These are phyloP conservation scores for Gossypium trilobum DNA, from an alignment of 441 rosid genomes.

Conservation along the genomic window DNA sequence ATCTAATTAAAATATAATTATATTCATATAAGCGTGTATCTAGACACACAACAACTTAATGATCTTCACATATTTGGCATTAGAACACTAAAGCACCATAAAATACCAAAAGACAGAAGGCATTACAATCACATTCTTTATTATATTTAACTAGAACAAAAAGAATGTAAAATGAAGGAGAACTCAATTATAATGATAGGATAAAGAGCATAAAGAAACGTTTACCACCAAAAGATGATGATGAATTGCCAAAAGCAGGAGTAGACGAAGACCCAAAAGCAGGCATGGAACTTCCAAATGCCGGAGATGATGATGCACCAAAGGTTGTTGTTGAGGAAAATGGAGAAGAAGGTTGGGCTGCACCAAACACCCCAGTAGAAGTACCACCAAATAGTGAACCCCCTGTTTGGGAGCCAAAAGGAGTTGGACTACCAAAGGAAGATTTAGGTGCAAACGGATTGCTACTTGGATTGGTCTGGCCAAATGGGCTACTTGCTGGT, in stretches of 20 bases:
- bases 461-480: slow-evolving; percentile 53
- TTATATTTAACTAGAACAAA: not conserved
- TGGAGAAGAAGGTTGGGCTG: slow-evolving; percentile 56
- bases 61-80: not conserved
- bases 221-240: slow-evolving; percentile 69
- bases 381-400: slow-evolving; percentile 76
- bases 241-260: slow-evolving; percentile 48
- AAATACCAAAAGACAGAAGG: not conserved
- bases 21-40: not conserved
- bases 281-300: slow-evolving; percentile 60
- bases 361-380: slow-evolving; percentile 86
- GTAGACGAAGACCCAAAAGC: slow-evolving; percentile 62
- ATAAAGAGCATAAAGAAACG: slow-evolving; percentile 1
- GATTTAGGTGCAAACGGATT: slow-evolving; percentile 79
- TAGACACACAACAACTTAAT: not conserved
- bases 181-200: not conserved
- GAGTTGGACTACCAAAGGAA: slow-evolving; percentile 46
- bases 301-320: slow-evolving; percentile 69
- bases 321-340: slow-evolving; percentile 56
- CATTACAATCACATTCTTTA: not conserved
- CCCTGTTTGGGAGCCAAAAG: slow-evolving; percentile 77
- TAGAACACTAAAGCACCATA: not conserved
- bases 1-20: not conserved
- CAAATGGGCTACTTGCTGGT: slow-evolving; percentile 66
- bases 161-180: not conserved